Base-by-base conservation (phyloP, 2,329 filamentous ascomycete species). In the Aspergillus flavus region DNA sequence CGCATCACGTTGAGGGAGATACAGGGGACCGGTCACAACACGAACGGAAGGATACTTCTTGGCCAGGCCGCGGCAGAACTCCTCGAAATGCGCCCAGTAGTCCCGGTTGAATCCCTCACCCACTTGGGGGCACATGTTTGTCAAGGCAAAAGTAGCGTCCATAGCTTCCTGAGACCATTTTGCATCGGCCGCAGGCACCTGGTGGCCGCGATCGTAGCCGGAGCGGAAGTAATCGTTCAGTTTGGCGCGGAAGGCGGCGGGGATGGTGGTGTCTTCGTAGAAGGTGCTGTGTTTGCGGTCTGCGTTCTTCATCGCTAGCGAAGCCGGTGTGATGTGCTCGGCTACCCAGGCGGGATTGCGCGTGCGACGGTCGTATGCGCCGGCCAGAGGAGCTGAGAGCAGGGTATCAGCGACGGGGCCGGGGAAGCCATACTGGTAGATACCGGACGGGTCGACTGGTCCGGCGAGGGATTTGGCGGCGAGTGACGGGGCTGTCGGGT, bases 81-180 rank as follows among this genome's bases (percentile, higher is more conserved):
- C 94, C 81, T 99, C 95, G 69, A 99, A 94, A 78, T 99, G 95
- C 43, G 95, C 91, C 95, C 95, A 99, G 86, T 99, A 99, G 82
- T 99, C 95, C 58, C 95, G 87, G 82, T 99, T 99, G 85, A 99
- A 99, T 63, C 95, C 95, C 76, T 97, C 93, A 69, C 95, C 95
- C 34, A 99, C 95, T 81, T 99, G 95, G 36, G 95, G 95, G 75
- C 94, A 97, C 94, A 99, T 99, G 82, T 99, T 99, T 75, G 86
- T 90, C 61, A 99, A 86, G 74, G 88, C 90, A 75, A 99, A 99
- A 2, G 95, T 99, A 62, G 92, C 92, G 80, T 99, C 89, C 93
- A 99, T 97, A 67, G 95, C 94, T 41, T 86, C 79, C 80, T 99
- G 95, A 66, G 89, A 92, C 94, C 95, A 99, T 82, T 96, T 96